phyloP scores from a whole-genome alignment of 257 asterid genomes.

The Fraxinus quadrangulata region DNA sequence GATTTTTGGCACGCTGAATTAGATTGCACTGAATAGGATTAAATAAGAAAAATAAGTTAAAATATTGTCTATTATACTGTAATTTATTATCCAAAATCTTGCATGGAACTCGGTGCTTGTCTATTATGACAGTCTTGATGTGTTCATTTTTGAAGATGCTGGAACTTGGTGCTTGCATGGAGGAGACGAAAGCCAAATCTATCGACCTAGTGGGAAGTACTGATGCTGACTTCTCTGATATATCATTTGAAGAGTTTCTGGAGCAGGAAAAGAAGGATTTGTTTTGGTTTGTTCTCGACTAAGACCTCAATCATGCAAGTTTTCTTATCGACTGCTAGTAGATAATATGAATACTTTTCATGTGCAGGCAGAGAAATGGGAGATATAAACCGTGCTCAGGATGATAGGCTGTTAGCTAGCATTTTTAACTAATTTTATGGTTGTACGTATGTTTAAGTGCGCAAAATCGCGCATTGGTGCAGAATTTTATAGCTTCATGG shows the following conservation, averaged over 20 bases:
- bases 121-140: too few species aligned
- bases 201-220: constrained; percentile 36
- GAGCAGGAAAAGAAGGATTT: constrained; percentile 79
- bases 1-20: too few species aligned
- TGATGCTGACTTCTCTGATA: constrained; percentile 52
- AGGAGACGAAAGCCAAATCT: constrained; percentile 53
- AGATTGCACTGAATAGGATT: too few species aligned
- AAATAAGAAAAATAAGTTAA: too few species aligned
- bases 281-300: constrained; percentile 58
- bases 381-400: constrained; percentile 48
- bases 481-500: constrained; percentile 46
- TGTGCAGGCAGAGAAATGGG: constrained; percentile 76
- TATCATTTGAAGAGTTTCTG: constrained; percentile 79
- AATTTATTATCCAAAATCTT: too few species aligned
- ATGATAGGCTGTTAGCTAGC: constrained; percentile 20
- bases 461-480: constrained; percentile 38
- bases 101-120: too few species aligned
- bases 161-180: constrained; percentile 54
- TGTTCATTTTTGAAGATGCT: constrained; percentile 51
- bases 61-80: too few species aligned
- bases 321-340: not conserved
- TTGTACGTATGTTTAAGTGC: constrained; percentile 38
- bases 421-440: constrained; percentile 32
- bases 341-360: not conserved
- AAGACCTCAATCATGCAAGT: constrained; percentile 13